These are phyloP conservation scores for Exophiala xenobiotica DNA, from an alignment of 2,329 filamentous ascomycete genomes.

Conservation along the genomic window DNA sequence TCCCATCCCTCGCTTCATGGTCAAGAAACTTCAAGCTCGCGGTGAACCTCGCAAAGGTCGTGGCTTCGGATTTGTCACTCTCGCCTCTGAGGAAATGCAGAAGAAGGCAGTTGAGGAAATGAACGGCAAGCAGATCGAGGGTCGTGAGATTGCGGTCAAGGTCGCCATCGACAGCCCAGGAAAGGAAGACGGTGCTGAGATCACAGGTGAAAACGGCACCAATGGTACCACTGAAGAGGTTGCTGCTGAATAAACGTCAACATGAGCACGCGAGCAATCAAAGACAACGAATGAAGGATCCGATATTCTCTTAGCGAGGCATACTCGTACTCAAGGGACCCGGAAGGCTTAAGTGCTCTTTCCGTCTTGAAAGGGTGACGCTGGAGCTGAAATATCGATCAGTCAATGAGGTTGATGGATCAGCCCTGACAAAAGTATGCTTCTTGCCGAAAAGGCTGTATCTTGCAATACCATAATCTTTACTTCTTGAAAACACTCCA, in stretches of 20 bases:
- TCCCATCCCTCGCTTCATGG: conserved; percentile 99
- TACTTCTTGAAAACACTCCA: conserved; percentile 9
- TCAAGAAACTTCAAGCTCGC: conserved; percentile 99
- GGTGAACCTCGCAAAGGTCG: conserved; percentile 98
- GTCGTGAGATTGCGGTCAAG: conserved; percentile 99
- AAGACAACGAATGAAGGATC: conserved; percentile 13
- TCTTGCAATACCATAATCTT: conserved; percentile 27
- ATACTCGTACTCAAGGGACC: conserved; percentile 20
- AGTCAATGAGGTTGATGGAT: conserved; percentile 27
- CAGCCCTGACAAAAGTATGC: conserved; percentile 23
- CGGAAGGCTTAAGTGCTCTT: conserved; percentile 29
- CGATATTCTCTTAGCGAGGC: conserved; percentile 27
- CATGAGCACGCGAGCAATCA: conserved; percentile 1
- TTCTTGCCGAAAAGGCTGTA: conserved; percentile 28
- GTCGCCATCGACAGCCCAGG: conserved; percentile 99
- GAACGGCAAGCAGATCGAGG: conserved; percentile 99
- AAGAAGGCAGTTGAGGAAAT: conserved; percentile 96
- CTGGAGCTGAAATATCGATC: conserved; percentile 24
- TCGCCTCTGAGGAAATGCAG: conserved; percentile 92
- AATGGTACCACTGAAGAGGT: conserved; percentile 28
- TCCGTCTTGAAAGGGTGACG: conserved; percentile 21
- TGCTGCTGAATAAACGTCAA: conserved; percentile 24
- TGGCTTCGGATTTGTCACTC: conserved; percentile 96
- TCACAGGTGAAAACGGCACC: conserved; percentile 24
- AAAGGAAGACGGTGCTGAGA: conserved; percentile 75